Evolutionary conservation across 2,329 filamentous ascomycete genomes (phyloP).

Genomic region (Fusarium chaquense): DNA sequence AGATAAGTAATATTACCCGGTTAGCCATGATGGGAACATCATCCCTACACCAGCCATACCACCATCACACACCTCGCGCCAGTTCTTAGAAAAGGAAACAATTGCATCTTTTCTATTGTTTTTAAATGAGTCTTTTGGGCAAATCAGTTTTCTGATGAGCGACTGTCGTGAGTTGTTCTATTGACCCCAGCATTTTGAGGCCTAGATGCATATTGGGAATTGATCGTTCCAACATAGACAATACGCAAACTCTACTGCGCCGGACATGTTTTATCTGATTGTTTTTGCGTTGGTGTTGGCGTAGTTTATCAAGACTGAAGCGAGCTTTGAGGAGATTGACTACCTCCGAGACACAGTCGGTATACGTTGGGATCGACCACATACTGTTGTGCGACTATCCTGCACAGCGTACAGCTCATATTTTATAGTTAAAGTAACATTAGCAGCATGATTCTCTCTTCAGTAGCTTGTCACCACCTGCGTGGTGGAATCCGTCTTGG

Average conservation of each 20-base stretch:
- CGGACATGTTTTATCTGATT: neutral
- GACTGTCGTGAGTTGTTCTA: neutral
- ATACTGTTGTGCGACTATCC: neutral
- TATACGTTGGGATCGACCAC: neutral
- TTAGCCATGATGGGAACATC: constrained; percentile 14
- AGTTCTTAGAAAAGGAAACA: neutral
- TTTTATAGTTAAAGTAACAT: neutral
- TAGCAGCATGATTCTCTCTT: rapidly evolving
- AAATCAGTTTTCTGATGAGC: neutral
- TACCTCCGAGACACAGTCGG: neutral
- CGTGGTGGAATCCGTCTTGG: neutral
- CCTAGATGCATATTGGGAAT: neutral
- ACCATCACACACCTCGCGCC: neutral
- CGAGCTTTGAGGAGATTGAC: neutral
- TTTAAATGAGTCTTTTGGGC: neutral
- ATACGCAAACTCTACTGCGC: neutral
- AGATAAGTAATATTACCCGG: neutral
- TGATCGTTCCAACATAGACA: too few species aligned
- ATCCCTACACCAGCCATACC: neutral
- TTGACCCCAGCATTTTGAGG: neutral
- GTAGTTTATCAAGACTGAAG: neutral
- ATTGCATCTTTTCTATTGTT: neutral
- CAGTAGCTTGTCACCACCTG: neutral
- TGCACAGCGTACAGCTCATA: too few species aligned
- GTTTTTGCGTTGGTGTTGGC: neutral